Conservation (phyloP, 352 stramenopile genomes). For the Globisporangium barbulae region DNA sequence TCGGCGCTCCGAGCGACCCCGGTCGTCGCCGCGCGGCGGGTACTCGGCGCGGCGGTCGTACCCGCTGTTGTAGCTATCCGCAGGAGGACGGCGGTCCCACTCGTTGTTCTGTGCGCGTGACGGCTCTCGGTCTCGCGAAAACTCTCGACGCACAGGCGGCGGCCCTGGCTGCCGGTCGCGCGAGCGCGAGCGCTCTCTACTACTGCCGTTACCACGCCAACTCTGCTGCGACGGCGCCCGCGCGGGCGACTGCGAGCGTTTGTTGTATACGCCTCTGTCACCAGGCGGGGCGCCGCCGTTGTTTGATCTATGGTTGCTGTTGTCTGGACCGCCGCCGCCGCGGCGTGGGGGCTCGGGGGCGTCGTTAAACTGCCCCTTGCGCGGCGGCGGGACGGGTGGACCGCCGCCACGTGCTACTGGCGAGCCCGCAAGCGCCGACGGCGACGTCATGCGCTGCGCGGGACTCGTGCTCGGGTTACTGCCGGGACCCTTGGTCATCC, state of each 20-base stretch:
- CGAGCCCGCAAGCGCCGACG: not conserved
- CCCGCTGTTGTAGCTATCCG: constrained; percentile 7
- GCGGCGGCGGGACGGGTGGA: constrained; percentile 24
- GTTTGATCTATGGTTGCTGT: constrained; percentile 5
- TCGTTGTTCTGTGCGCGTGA: constrained; percentile 2
- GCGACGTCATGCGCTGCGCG: not conserved
- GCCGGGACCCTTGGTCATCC: constrained; percentile 68
- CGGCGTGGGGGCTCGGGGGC: constrained; percentile 28
- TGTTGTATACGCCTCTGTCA: constrained; percentile 8
- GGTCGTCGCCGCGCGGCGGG: constrained; percentile 2
- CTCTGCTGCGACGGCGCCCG: constrained; percentile 15
- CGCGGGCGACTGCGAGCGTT: constrained; percentile 10
- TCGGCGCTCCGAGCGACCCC: constrained; percentile 18
- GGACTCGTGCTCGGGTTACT: not conserved
- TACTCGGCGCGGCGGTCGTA: constrained; percentile 12
- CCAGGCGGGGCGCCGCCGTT: not conserved
- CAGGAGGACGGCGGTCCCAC: constrained; percentile 3
- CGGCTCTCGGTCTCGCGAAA: constrained; percentile 9
- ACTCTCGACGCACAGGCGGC: constrained; percentile 8
- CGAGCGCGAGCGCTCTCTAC: constrained; percentile 24
- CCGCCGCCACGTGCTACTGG: not conserved
- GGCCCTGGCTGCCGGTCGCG: constrained; percentile 16
- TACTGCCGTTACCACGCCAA: constrained; percentile 13
- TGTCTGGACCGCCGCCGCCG: constrained; percentile 7
- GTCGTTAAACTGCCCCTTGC: constrained; percentile 68